Base-by-base conservation (phyloP, 345 rosid genomes). In the Moringa oleifera region DNA sequence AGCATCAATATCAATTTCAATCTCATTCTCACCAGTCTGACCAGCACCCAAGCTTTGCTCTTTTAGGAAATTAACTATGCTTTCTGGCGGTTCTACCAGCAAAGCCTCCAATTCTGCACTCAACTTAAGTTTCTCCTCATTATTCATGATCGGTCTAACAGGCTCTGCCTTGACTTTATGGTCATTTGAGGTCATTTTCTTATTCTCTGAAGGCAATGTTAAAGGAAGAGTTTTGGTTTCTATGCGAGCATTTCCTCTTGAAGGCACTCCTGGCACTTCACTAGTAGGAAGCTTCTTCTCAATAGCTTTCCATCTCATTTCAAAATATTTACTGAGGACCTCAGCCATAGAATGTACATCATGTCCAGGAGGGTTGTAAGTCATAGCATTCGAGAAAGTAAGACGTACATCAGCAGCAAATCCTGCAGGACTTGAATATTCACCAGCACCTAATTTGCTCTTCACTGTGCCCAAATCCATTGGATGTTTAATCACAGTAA, bases 391-490 rank as follows among this genome's bases (percentile, higher is more conserved):
- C 21, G 94, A 73, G 59, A 93, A 81, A 36, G 96, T 82, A 60
- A 90, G 91, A 36, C 96, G 87, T 49, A 88, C 86, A 63, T 93
- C 97, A 23, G 89, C 83, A 23, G 89, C 91, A 54, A 90, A 90
- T 53, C 36, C 86, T 51, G 70, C 45, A 19, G 89, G 96, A 77
- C 83, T 79, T 18, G 87, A 70, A 79, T 90, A 90, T 55, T 64
- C 71, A 56, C 88, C 85, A 3, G 83, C 74, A 64, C 66, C 47
- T 25, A 90, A 47, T 65, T 76, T 93, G 62, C 65, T 70, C 69
- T 84, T 81, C 65, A 93, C 83, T 4, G 97, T 90, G 37, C 91
- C 91, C 72, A 93, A 81, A 80, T 90, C 94, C 98, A 93, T 90
- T n/a, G 97, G 98, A 36, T 81, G 81, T 75, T 86, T 90, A 61